These are phyloP conservation scores for Globisporangium splendens DNA, from an alignment of 352 stramenopile species.

Conservation along the genomic window DNA sequence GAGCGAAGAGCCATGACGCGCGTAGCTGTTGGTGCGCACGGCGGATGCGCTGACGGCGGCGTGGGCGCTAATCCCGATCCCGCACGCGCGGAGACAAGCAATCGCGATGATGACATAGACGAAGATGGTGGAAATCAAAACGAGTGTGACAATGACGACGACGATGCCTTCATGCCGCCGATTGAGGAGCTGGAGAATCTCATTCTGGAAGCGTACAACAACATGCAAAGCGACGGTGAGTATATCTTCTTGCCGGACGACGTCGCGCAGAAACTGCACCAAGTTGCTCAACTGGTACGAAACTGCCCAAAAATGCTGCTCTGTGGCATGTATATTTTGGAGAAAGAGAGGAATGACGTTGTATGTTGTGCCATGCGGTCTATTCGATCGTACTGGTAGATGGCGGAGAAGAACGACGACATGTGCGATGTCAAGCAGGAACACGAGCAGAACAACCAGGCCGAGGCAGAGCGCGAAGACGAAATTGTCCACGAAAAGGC, in stretches of 20 bases:
- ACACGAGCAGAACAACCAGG: slow-evolving; percentile 11
- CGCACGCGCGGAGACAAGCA: not conserved
- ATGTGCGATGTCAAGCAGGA: slow-evolving; percentile 10
- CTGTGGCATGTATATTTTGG: slow-evolving; percentile 7
- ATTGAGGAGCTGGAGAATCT: slow-evolving; percentile 61
- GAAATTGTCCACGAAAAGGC: slow-evolving; percentile 3
- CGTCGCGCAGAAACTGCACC: slow-evolving; percentile 61
- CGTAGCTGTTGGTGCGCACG: not conserved
- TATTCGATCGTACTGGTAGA: not conserved
- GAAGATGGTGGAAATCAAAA: slow-evolving; percentile 12
- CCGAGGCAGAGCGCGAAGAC: slow-evolving; percentile 8
- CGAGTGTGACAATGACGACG: slow-evolving; percentile 14
- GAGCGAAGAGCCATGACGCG: not conserved
- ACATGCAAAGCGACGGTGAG: slow-evolving; percentile 79
- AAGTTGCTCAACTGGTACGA: slow-evolving; percentile 46
- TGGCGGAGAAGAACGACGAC: not conserved
- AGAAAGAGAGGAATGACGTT: too few species aligned
- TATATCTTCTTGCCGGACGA: slow-evolving; percentile 72
- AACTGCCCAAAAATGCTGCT: too few species aligned
- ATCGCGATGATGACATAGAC: slow-evolving; percentile 10
- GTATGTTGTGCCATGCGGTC: not conserved
- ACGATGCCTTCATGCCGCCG: slow-evolving; percentile 24
- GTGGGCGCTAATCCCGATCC: not conserved
- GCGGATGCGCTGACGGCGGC: not conserved
- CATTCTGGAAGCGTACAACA: slow-evolving; percentile 80